Percentiles rank a stretch among this genome's conserved stretches.
These are phyloP conservation scores for Stephanodiscus minutulus DNA, from an alignment of 108 stramenopile species.

Conservation along the genomic window DNA sequence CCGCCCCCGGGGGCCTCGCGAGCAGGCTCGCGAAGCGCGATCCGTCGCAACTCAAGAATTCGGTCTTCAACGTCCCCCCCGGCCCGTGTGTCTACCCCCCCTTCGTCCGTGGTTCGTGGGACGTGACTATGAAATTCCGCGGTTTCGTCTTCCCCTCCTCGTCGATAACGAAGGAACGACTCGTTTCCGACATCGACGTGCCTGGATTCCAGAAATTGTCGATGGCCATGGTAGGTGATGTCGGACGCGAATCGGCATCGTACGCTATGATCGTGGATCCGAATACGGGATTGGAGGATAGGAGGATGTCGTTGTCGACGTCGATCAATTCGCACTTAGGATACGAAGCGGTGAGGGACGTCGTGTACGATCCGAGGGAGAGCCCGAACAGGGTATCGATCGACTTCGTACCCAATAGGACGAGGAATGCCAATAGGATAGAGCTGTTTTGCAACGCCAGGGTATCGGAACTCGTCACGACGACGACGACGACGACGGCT, in stretches of 20 bases:
- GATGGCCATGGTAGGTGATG: slow-evolving; percentile 67
- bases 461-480: slow-evolving; percentile 58
- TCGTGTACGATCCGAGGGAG: slow-evolving; percentile 60
- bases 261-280: slow-evolving; percentile 61
- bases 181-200: slow-evolving; percentile 50
- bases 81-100: slow-evolving; percentile 66
- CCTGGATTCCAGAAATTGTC: slow-evolving; percentile 85
- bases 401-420: slow-evolving; percentile 74
- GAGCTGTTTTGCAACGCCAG: slow-evolving; percentile 84
- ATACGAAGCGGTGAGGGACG: slow-evolving; percentile 63
- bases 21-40: slow-evolving; percentile 59
- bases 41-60: slow-evolving; percentile 63
- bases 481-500: not conserved
- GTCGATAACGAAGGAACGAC: slow-evolving; percentile 55
- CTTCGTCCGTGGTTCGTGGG: slow-evolving; percentile 69
- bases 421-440: slow-evolving; percentile 84
- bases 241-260: slow-evolving; percentile 60
- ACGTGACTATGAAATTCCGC: slow-evolving; percentile 50
- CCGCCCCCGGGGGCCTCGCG: slow-evolving; percentile 37
- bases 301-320: slow-evolving; percentile 41
- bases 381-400: slow-evolving; percentile 82
- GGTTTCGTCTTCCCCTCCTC: slow-evolving; percentile 77
- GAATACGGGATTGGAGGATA: slow-evolving; percentile 66
- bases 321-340: slow-evolving; percentile 70
- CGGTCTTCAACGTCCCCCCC: slow-evolving; percentile 83